Base-by-base conservation (phyloP, 1,139 yeast genomes). In the Eremothecium cymbalariae region DNA sequence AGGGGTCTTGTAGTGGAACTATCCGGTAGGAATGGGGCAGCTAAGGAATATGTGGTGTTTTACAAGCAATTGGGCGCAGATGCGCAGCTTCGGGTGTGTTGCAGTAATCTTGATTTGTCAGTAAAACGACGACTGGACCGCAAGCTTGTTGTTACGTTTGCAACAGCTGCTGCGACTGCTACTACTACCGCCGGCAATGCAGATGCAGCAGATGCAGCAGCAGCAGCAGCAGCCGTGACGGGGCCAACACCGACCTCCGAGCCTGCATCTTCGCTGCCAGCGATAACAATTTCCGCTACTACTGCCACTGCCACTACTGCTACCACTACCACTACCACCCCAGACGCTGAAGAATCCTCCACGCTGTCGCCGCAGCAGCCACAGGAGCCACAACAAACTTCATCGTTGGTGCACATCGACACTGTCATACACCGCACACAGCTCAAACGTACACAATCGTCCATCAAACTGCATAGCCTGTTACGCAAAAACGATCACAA, bases 1-100 rank as follows among this genome's bases (percentile, higher is more conserved):
- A 41, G 58, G 6, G 57, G 55, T 9, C 46, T 52, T 11, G 48
- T 48, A 5, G 31, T 49, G n/a, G 43, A 43, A 22, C 14, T 42
- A 9, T 19, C 19, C 2, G 25, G 15, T 5, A n/a, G n/a, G n/a
- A 24, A 28, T 3, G 9, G 28, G 4, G 20, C 18, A 4, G 18
- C 18, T 2, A 11, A 23, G 9, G 36, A 29, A 3, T 28, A 28
- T 25, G 15, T 29, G 14, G 24, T 40, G 17, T 35, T 40, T 28
- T 30, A 28, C 31, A 30, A 21, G 13, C 12, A 12, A 4, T 18
- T 22, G 6, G 27, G 14, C 7, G 23, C 12, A 8, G 19, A 25
- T n/a, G 28, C 26, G 18, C 9, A 16, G 8, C 26, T 33, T 25
- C 25, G 20, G 18, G 28, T 40, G 13, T 25, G 27, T 14, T 35